phyloP scores from a whole-genome alignment of 1,284 basidiomycete genomes.

The Athelia sp. region DNA sequence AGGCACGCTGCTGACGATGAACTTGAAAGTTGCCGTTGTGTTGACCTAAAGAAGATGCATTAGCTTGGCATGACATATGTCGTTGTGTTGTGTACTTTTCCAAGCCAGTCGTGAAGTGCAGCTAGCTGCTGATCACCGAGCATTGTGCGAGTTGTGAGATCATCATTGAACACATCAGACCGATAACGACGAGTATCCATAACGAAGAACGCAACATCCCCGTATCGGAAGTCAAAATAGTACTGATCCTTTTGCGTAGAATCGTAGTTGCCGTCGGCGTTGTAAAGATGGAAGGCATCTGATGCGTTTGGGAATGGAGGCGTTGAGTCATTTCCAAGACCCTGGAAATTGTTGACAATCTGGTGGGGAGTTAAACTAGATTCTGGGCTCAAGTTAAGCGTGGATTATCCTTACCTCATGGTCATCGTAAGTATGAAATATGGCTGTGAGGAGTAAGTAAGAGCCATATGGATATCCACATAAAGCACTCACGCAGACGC shows the following conservation, averaged over 20 bases:
- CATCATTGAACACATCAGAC: slow-evolving; percentile 36
- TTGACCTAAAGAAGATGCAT: slow-evolving; percentile 47
- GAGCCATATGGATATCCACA: slow-evolving; percentile 6
- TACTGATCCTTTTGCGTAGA: slow-evolving; percentile 38
- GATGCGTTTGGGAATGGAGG: slow-evolving; percentile 57
- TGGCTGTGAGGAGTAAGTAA: slow-evolving; percentile 32
- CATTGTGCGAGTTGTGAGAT: slow-evolving; percentile 49
- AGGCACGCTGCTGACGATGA: slow-evolving; percentile 74
- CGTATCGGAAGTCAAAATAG: slow-evolving; percentile 66
- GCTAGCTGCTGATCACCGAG: slow-evolving; percentile 67
- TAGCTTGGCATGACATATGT: not conserved
- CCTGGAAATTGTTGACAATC: slow-evolving; percentile 64
- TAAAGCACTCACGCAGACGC: slow-evolving; percentile 47
- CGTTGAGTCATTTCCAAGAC: slow-evolving; percentile 46
- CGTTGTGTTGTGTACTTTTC: slow-evolving; percentile 32
- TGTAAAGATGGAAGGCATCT: slow-evolving; percentile 64
- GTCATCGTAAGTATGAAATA: slow-evolving; percentile 62
- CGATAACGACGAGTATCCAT: slow-evolving; percentile 73
- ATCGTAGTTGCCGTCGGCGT: slow-evolving; percentile 64
- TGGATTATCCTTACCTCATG: slow-evolving; percentile 46
- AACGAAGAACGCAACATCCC: slow-evolving; percentile 76
- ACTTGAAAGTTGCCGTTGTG: slow-evolving; percentile 75
- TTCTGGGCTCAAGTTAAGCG: slow-evolving; percentile 1
- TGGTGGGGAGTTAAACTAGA: slow-evolving; percentile 14
- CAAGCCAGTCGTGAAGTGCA: slow-evolving; percentile 64